Base-by-base conservation (phyloP, 1,284 basidiomycete species). In the Veloboletus limbatus region DNA sequence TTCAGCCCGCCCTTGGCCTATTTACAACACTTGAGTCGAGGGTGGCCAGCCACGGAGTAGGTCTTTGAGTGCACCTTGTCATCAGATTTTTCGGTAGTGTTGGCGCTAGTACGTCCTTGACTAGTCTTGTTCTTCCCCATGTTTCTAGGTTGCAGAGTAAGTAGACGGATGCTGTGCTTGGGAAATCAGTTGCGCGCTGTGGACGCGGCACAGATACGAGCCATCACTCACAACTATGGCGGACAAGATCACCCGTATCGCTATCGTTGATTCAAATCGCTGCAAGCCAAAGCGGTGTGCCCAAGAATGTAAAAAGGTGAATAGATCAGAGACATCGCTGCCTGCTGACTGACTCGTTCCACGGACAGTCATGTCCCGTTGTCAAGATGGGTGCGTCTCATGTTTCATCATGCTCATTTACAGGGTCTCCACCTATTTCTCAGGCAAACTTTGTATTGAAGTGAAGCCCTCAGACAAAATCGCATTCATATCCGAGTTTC, bases 401-500 rank as follows among this genome's bases (percentile, higher is more conserved):
- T 38, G 32, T 69, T 41, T 30, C 42, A 54, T 43, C 45, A 33
- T 45, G 20, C 39, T 22, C 13, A 49, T 31, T 30, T 10, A 18
- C 8, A 18, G n/a, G n/a, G n/a, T n/a, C n/a, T n/a, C n/a, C n/a
- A 24, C 4, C 21, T 25, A 28, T 21, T 47, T 25, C 36, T 17
- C 49, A 93, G 92, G 94, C 34, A 97, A 97, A 72, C 77, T 97
- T 22, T 98, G 95, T 78, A 97, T 97, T 60, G 95, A 97, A 73
- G 95, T 98, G 55, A 93, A 92, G 65, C 69, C 92, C 13, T 79
- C 85, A 13, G 91, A 96, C 73, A 96, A 95, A 77, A 97, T 97
- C 70, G 88, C 95, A 3, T 97, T 94, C 79, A 88, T 98, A 70
- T 97, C 95, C 24, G 94, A 97, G 69, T 92, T 95, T 67, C 73